Evolutionary conservation across 495 filamentous ascomycete genomes (phyloP), one percentile per base, ranked within the genome.

Genomic region (Talaromyces nanjingensis): DNA sequence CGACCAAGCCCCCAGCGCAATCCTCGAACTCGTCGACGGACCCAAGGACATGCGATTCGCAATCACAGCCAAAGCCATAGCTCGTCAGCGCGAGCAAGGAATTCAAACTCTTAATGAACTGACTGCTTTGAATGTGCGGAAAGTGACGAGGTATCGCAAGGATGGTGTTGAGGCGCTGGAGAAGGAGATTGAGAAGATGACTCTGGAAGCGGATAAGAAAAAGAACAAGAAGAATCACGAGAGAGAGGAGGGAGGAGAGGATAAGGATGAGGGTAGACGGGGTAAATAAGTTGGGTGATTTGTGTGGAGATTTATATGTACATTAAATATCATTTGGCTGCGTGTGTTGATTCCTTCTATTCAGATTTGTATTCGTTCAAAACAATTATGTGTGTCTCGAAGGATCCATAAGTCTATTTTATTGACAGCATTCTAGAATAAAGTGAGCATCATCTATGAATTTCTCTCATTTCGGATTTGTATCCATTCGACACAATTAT

Each of bases 1-100:
- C 65, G 92, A 96, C 71, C 91, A 96, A 77, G 93, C 91, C 3
- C 82, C 86, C 37, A 89, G 86, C 22, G 94, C 94, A 0, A 96
- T 98, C 67, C 84, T 98, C n/a, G 94, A 98, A 75, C 83, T 98
- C 12, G 92, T 98, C 53, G 94, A 98, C 73, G 93, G 93, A 49
- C 93, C 92, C 16, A 90, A 87, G 74, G 94, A 98, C 76, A 91
- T 96, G 83, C 88, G 93, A 2, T 98, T 98, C 77, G 89, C 89
- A 60, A 86, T 97, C 81, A 96, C 92, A 16, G 94, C 94, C 4
- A 84, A 85, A 55, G 86, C 90, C 0, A 78, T 98, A 0, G 90
- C 87, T 42, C 81, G 82, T 47, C 79, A 88, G 67, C 78, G 87
- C 34, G 72, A 69, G 12, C 68, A 84, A 59, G 75, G 76, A 3